These are phyloP conservation scores for Dipteronia sinensis DNA, from an alignment of 345 rosid genomes.

Conservation along the genomic window DNA sequence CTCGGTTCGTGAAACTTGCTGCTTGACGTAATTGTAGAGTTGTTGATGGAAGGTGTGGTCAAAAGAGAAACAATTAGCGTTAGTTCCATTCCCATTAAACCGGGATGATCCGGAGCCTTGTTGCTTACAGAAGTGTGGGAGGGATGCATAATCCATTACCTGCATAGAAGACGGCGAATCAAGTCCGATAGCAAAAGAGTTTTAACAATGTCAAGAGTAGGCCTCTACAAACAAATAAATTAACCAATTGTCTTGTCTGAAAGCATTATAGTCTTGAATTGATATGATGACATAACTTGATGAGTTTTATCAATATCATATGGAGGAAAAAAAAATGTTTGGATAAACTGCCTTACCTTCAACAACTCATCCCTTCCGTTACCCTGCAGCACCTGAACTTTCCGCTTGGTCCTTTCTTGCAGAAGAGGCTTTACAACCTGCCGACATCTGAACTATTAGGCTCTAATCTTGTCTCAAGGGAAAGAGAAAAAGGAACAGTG, in stretches of 20 bases:
- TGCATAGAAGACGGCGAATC: constrained; percentile 34
- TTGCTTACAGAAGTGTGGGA: constrained; percentile 89
- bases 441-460: constrained; percentile 14
- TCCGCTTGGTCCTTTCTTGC: constrained; percentile 92
- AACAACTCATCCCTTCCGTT: constrained; percentile 80
- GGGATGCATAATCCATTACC: constrained; percentile 88
- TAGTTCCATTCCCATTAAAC: constrained; percentile 40
- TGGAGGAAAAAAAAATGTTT: background rate
- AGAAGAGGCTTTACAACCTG: constrained; percentile 88
- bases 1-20: constrained; percentile 42
- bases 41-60: constrained; percentile 88
- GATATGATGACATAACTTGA: background rate
- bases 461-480: background rate
- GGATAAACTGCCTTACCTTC: constrained; percentile 52
- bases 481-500: background rate
- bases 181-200: background rate
- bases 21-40: constrained; percentile 71
- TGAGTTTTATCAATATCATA: background rate
- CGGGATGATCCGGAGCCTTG: constrained; percentile 79
- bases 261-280: background rate
- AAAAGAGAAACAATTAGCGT: constrained; percentile 76
- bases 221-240: background rate
- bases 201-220: background rate
- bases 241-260: background rate
- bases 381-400: constrained; percentile 86